Conservation (phyloP, 139 green algal species). For the Volvox africanus region DNA sequence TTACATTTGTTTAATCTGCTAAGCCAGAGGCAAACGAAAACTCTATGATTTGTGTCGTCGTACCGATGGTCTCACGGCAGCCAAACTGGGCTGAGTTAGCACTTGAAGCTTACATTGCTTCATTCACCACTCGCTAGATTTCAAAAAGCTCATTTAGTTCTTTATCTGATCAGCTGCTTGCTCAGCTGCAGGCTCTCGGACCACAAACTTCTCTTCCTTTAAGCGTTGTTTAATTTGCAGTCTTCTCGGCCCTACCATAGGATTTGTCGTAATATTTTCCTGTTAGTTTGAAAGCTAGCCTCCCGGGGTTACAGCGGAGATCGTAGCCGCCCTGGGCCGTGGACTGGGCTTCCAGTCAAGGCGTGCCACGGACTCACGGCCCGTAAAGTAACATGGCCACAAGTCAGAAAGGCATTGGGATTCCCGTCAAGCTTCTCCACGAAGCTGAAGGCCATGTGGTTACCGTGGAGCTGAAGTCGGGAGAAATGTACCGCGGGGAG, state of each 20-base stretch:
- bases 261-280: background rate
- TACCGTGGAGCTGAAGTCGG: slow-evolving; percentile 97
- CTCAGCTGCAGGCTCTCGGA: no score
- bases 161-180: no score
- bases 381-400: slow-evolving; percentile 49
- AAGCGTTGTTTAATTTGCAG: no score
- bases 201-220: no score
- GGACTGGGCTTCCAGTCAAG: background rate
- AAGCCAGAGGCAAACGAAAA: no score
- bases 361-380: background rate
- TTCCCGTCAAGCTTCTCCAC: slow-evolving; percentile 96
- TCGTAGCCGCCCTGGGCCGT: slow-evolving; percentile 27
- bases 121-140: no score
- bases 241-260: background rate
- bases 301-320: background rate
- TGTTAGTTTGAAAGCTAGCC: background rate
- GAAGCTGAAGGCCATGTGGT: slow-evolving; percentile 96
- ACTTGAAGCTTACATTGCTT: no score
- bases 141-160: no score
- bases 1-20: no score
- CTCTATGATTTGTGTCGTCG: no score
- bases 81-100: no score
- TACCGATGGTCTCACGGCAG: no score
- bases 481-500: slow-evolving; percentile 95
- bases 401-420: slow-evolving; percentile 73